Conservation (phyloP, 2,329 filamentous ascomycete species). For the Aspergillus neoniger region DNA sequence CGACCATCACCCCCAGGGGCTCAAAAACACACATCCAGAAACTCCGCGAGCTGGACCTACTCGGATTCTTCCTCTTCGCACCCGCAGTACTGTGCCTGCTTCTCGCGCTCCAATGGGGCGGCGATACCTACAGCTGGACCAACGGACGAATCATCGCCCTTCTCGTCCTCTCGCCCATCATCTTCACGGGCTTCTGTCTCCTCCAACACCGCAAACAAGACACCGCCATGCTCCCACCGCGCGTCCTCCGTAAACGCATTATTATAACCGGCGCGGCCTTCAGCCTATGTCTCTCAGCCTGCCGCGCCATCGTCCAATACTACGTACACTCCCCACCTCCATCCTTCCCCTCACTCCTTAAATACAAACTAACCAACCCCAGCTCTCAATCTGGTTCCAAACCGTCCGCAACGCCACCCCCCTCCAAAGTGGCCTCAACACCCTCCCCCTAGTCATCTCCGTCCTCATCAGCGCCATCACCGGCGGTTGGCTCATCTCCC, state of each 20-base stretch:
- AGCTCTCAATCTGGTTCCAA: constrained; percentile 3
- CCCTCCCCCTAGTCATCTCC: background rate
- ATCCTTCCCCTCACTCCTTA: background rate
- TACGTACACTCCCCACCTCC: background rate
- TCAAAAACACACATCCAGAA: background rate
- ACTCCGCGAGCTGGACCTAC: background rate
- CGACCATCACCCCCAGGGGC: background rate
- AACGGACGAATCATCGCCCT: background rate
- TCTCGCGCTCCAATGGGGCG: background rate
- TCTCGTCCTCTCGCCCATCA: background rate
- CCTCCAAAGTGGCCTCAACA: background rate
- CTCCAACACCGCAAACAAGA: constrained; percentile 1
- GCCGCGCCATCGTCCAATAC: constrained; percentile 2
- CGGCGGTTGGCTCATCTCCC: background rate
- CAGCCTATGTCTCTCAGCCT: background rate
- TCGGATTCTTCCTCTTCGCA: background rate
- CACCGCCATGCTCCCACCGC: background rate
- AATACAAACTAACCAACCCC: background rate
- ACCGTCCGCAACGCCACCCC: background rate
- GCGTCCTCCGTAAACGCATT: background rate
- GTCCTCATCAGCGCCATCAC: background rate
- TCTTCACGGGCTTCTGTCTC: constrained; percentile 1
- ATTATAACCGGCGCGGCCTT: background rate
- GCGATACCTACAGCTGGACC: constrained; percentile 2
- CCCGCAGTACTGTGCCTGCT: background rate